These are phyloP conservation scores for Artemisia argyi DNA, from an alignment of 129 eudicot genomes.

Conservation along the genomic window DNA sequence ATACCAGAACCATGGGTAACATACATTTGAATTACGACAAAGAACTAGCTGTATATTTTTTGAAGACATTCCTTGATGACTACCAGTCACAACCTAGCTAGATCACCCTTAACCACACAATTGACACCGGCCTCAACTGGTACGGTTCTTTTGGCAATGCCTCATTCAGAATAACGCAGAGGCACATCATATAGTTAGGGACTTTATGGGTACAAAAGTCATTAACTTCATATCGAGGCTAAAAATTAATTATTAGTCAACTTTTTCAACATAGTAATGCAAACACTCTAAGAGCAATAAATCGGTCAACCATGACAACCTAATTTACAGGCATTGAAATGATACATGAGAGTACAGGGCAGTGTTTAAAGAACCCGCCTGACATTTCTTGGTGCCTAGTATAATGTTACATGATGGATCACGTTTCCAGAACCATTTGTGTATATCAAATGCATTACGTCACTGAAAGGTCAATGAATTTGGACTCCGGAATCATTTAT, in stretches of 20 bases:
- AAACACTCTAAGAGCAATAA: conserved; percentile 24
- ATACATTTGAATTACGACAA: too few species aligned
- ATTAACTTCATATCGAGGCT: conserved; percentile 16
- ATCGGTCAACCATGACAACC: conserved; percentile 21
- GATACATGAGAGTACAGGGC: conserved; percentile 22
- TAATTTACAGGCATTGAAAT: conserved; percentile 36
- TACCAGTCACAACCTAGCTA: neutral
- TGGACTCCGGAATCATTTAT: conserved; percentile 38
- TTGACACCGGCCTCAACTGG: neutral
- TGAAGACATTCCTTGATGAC: too few species aligned
- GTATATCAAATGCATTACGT: conserved; percentile 5
- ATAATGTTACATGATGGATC: conserved; percentile 35
- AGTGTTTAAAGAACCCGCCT: conserved; percentile 15
- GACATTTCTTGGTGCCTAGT: conserved; percentile 36
- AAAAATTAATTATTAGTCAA: conserved; percentile 30
- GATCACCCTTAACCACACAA: neutral
- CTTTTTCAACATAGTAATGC: conserved; percentile 7
- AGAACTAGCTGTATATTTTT: too few species aligned
- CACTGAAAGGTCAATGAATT: conserved; percentile 24
- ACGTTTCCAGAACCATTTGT: conserved; percentile 13
- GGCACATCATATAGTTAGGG: neutral
- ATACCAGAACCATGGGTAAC: too few species aligned
- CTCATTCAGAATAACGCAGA: neutral
- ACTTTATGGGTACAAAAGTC: conserved; percentile 10
- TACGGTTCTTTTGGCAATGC: neutral